phyloP scores from a whole-genome alignment of 768 basidiomycete species.

The Termitomyces sp. region DNA sequence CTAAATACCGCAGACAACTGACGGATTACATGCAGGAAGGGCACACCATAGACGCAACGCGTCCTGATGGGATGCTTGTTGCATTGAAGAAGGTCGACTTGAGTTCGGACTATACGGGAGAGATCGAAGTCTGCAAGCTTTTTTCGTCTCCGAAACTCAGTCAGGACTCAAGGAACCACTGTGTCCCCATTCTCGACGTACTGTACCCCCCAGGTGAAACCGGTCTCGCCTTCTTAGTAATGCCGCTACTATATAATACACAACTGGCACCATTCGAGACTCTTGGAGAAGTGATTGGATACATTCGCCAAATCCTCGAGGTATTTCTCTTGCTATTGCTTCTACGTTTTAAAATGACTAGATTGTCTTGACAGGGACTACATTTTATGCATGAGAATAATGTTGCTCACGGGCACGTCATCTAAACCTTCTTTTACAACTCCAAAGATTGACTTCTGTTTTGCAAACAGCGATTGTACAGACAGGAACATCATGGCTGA shows the following conservation, averaged over 20 bases:
- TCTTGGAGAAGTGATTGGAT: conserved; percentile 24
- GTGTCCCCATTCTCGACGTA: conserved; percentile 20
- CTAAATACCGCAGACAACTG: not conserved
- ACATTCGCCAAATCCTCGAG: conserved; percentile 23
- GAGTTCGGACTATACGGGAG: conserved; percentile 2
- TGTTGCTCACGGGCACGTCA: conserved; percentile 19
- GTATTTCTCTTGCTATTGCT: conserved; percentile 10
- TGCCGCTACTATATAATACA: conserved; percentile 19
- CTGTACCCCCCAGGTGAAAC: conserved; percentile 14
- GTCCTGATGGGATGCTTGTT: conserved; percentile 16
- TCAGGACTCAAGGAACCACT: conserved; percentile 22
- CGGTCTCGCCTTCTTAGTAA: conserved; percentile 16
- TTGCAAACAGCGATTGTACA: conserved; percentile 2
- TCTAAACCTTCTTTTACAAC: not conserved
- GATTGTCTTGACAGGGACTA: conserved; percentile 17
- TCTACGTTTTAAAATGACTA: not conserved
- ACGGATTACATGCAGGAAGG: not conserved
- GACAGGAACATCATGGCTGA: conserved; percentile 6
- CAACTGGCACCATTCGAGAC: conserved; percentile 19
- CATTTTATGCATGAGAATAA: conserved; percentile 24
- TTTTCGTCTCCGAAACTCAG: conserved; percentile 14
- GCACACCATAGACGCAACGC: conserved; percentile 14
- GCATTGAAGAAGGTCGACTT: conserved; percentile 15
- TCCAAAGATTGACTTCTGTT: not conserved
- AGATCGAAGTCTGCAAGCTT: conserved; percentile 12